These are phyloP conservation scores for Metroxylon sagu DNA, from an alignment of 176 grass and related monocot genomes.

Conservation along the genomic window DNA sequence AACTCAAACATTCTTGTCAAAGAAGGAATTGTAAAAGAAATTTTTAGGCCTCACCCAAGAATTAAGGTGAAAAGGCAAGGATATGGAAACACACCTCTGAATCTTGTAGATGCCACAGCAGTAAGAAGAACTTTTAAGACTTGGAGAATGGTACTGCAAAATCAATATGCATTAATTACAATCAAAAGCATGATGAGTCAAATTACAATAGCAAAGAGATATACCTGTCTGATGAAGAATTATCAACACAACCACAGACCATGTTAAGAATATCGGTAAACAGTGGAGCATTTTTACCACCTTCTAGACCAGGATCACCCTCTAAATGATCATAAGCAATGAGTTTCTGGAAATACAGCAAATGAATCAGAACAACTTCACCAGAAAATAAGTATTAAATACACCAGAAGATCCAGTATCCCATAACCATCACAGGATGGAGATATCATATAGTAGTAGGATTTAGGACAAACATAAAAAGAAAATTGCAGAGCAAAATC, in stretches of 20 bases:
- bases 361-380: conserved; percentile 21
- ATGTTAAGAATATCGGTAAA: conserved; percentile 90
- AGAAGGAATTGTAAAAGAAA: no score
- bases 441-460: no score
- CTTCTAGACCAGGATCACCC: conserved; percentile 94
- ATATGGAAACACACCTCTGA: conserved; percentile 67
- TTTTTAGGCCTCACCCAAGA: background rate
- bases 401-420: no score
- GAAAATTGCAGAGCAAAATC: no score
- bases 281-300: conserved; percentile 75
- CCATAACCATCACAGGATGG: no score
- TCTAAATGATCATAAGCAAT: conserved; percentile 99
- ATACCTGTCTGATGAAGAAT: conserved; percentile 93
- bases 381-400: conserved; percentile 2
- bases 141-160: conserved; percentile 89
- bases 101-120: conserved; percentile 93
- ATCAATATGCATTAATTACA: background rate
- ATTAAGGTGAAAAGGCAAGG: background rate
- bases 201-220: conserved; percentile 10
- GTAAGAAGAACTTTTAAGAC: conserved; percentile 98
- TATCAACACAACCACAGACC: conserved; percentile 84
- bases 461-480: no score
- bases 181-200: conserved; percentile 12
- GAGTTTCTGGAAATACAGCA: conserved; percentile 77
- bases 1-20: no score